Conservation (phyloP, 2,329 filamentous ascomycete species). For the Botrytis squamosa region DNA sequence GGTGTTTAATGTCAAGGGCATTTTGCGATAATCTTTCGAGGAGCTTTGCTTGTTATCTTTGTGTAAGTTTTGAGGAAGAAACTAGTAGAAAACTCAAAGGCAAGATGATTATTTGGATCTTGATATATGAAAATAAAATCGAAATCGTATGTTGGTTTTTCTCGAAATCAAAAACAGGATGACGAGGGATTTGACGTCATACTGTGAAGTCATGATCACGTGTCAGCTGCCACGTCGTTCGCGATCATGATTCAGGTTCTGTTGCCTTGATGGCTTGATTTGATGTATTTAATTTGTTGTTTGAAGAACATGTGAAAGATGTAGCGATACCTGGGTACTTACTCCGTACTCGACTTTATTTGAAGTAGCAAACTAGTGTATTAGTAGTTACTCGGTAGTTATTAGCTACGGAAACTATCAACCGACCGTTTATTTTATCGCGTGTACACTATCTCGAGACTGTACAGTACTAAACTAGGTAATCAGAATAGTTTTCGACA, state of each 20-base stretch:
- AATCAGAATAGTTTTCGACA: neutral
- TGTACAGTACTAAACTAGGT: neutral
- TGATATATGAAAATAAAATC: neutral
- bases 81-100: neutral
- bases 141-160: neutral
- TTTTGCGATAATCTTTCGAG: neutral
- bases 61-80: neutral
- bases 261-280: neutral
- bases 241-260: neutral
- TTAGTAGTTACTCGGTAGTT: neutral
- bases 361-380: neutral
- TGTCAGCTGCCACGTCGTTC: neutral
- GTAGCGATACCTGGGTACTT: too few species aligned
- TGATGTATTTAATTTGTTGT: neutral
- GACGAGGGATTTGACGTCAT: conserved; percentile 14
- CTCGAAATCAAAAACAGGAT: conserved; percentile 6
- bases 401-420: neutral
- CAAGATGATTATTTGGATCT: neutral
- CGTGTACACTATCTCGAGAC: neutral
- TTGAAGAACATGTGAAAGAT: neutral
- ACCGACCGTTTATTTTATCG: neutral
- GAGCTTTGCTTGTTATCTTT: neutral
- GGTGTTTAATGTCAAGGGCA: conserved; percentile 20
- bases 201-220: conserved; percentile 14
- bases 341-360: neutral